These are phyloP conservation scores for Euphorbia lathyris DNA, from an alignment of 345 rosid genomes.

Conservation along the genomic window DNA sequence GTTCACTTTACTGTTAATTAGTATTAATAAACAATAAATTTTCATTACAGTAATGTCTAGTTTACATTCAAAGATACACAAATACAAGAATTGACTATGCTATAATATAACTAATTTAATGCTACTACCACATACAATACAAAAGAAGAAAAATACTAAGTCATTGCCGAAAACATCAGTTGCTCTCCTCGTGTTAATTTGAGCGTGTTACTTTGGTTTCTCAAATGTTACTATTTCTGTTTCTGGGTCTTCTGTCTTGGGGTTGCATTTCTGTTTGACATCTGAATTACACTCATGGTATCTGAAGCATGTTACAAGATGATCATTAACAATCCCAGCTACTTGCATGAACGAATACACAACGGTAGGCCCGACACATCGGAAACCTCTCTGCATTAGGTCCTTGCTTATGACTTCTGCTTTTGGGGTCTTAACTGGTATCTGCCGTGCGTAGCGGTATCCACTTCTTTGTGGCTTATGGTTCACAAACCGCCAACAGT, in stretches of 20 bases:
- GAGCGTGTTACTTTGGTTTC: slow-evolving; percentile 19
- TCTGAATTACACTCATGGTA: slow-evolving; percentile 49
- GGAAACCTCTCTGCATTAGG: slow-evolving; percentile 87
- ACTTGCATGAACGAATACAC: slow-evolving; percentile 88
- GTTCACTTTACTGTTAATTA: not conserved
- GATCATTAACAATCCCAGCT: slow-evolving; percentile 76
- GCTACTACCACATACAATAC: slow-evolving; percentile 11
- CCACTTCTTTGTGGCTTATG: slow-evolving; percentile 59
- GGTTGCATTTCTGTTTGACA: slow-evolving; percentile 22
- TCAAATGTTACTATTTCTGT: slow-evolving; percentile 20
- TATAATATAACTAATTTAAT: no score
- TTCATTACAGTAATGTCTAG: slow-evolving; percentile 6
- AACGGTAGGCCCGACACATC: slow-evolving; percentile 86
- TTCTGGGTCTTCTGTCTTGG: slow-evolving; percentile 26
- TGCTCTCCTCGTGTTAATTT: slow-evolving; percentile 15
- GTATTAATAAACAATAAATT: no score
- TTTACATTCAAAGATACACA: slow-evolving; percentile 24
- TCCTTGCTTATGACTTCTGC: slow-evolving; percentile 87
- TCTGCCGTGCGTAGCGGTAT: slow-evolving; percentile 69
- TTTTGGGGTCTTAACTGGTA: slow-evolving; percentile 83
- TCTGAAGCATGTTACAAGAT: slow-evolving; percentile 70
- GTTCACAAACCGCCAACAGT: slow-evolving; percentile 76
- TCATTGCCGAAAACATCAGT: slow-evolving; percentile 10
- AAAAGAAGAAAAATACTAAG: slow-evolving; percentile 4
- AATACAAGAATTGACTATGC: slow-evolving; percentile 18